Evolutionary conservation across 768 basidiomycete genomes (phyloP).

Genomic region (Suillus hirtellus): DNA sequence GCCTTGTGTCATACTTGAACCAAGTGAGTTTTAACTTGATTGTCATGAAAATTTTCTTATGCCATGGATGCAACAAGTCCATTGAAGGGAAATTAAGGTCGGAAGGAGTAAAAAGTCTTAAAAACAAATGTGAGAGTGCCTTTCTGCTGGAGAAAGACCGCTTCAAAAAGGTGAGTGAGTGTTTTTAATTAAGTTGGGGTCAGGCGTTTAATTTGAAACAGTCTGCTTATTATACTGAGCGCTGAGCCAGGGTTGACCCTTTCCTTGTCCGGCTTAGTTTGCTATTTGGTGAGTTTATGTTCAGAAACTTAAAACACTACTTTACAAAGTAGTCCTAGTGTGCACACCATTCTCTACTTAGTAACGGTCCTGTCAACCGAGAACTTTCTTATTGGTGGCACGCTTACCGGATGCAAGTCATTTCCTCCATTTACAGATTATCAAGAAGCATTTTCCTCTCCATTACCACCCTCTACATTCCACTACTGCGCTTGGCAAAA

Average conservation of each 20-base stretch:
- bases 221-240: background rate
- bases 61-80: background rate
- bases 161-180: background rate
- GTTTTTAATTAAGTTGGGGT: background rate
- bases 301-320: background rate
- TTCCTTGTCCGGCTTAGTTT: background rate
- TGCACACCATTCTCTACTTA: background rate
- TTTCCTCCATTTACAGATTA: conserved; percentile 77
- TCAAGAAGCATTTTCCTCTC: conserved; percentile 62
- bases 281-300: background rate
- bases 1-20: background rate
- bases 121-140: background rate
- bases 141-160: background rate
- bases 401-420: conserved; percentile 44
- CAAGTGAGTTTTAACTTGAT: background rate
- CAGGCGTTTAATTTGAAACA: background rate
- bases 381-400: background rate
- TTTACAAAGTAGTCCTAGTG: background rate
- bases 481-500: too few species aligned
- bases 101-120: background rate
- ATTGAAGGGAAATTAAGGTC: background rate
- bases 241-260: conserved; percentile 1
- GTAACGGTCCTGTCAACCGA: background rate
- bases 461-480: conserved; percentile 41
- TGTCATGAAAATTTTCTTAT: background rate